Evolutionary conservation across 257 asterid genomes (phyloP), one percentile per base, ranked within the genome.

Genomic region (Rehmannia glutinosa): DNA sequence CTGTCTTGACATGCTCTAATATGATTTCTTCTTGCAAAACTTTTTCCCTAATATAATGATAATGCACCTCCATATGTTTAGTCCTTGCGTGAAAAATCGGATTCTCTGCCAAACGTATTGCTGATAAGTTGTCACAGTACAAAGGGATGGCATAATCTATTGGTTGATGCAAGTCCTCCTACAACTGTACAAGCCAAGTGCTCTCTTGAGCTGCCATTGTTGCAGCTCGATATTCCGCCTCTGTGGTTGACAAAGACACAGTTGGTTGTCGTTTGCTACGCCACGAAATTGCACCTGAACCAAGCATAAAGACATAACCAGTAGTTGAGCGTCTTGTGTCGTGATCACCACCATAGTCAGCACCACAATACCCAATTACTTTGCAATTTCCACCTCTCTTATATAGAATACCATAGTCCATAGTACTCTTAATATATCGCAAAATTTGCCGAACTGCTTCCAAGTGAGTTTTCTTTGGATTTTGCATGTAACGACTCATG

Each of bases 401-500:
- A 8, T 36, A 59, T 8, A 59, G 4, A 21, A 59, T 8, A 7
- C 45, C 32, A 27, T 63, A 63, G 12, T 10, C 19, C 28, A 63
- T 4, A 9, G 30, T 63, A 25, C 39, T 8, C n/a, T 63, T 28
- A 0, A 63, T 19, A 15, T 45, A 46, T 30, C 53, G 15, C 6
- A 45, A 28, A 8, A 51, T 67, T 49, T 6, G 36, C 6, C 54
- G 17, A n/a, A 53, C 54, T 8, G 30, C 64, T 27, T 69, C 67
- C 41, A 57, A 43, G 12, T 69, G 67, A 45, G 74, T 8, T 20
- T 53, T 69, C 47, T 69, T 43, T 4, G 66, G 25, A 41, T 56
- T 45, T 68, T 68, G 73, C 49, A 68, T 55, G 30, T 55, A 56
- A 2, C 66, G 43, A 57, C 60, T 69, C 35, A 32, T 25, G 11